Base-by-base conservation (phyloP, 2,329 filamentous ascomycete species). In the Fusarium anthophilum region DNA sequence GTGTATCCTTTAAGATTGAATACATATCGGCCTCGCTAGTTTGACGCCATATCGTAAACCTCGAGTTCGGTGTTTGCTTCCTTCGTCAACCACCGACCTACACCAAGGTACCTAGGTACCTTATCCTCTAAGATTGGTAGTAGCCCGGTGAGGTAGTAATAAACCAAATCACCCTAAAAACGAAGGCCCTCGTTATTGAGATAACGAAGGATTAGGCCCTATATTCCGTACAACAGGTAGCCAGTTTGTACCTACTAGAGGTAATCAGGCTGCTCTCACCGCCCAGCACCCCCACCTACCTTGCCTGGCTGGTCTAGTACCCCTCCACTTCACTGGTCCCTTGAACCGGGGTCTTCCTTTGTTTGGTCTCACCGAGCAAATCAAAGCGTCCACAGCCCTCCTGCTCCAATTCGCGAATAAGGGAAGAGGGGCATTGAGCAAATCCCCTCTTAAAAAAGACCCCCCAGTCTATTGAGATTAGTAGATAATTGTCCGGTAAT, bases 361-460 rank as follows among this genome's bases (percentile, higher is more conserved):
- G 69, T 75, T 74, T 39, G 67, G 71, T 38, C 73, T 78, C 76
- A 78, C 76, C 76, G 76, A 78, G 67, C 67, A 63, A 63, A 68
- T 69, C 63, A 70, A 30, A 44, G 56, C 63, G 66, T 64, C 55
- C 55, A 38, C 56, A 47, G 41, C 60, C 47, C 47, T 62, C 54
- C 32, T 44, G 24, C 47, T 48, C 35, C 54, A 62, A 62, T 68
- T 68, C 54, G 44, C 62, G 43, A 74, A 78, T 70, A 30, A 68
- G 70, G 76, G 75, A 77, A 72, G 76, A 78, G 76, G 76, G 76
- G 76, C 73, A 77, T 30, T 45, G 32, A 38, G 44, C 24, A 48
- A 45, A n/a, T 41, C 48, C 57, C 53, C 43, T 55, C 51, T 59
- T 59, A 57, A 59, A 39, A 26, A 58, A 41, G 45, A 60, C 55